Evolutionary conservation across 257 asterid species (phyloP), one percentile per base, ranked within the genome.

Genomic region (Knoxia roxburghii): DNA sequence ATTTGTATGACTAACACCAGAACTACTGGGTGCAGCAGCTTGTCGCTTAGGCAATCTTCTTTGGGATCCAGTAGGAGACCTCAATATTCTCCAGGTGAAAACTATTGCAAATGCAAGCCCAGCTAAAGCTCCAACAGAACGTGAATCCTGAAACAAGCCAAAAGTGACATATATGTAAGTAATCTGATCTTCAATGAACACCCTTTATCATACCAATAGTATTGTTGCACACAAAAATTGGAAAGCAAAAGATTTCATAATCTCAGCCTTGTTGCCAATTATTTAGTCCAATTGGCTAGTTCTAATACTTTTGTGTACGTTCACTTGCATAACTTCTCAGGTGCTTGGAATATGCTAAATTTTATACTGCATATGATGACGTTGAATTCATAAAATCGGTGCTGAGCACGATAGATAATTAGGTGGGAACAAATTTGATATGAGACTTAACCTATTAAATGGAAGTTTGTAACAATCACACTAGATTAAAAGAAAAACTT

Each of bases 71-170:
- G 86, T 79, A 33, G 91, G 84, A 51, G 89, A 77, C 79, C 95
- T 77, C 75, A 82, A 74, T 55, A 89, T 71, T 84, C 91, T 89
- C 96, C 98, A 91, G 18, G 95, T 83, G 81, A 89, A 89, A 73
- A 91, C 86, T 72, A 91, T 65, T 37, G 96, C 90, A 72, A 91
- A 74, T 68, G 98, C 95, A 76, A 90, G 74, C 53, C 91, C 96
- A 45, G 96, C 96, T 61, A 91, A 68, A 73, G 95, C 87, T 71
- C 93, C 98, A 69, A 82, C 76, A 33, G 95, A 84, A 66, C 91
- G 83, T 43, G 86, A 72, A 83, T 91, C 96, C 98, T 91, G 83
- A 71, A 76, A 41, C 40, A 61, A 15, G 24, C 35, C 35, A 41
- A 43, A 33, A 71, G 45, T 14, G 14, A 15, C 11, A 7, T 61